These are phyloP conservation scores for Liriodendron chinense DNA, from an alignment of 164 flowering plant genomes.

Conservation along the genomic window DNA sequence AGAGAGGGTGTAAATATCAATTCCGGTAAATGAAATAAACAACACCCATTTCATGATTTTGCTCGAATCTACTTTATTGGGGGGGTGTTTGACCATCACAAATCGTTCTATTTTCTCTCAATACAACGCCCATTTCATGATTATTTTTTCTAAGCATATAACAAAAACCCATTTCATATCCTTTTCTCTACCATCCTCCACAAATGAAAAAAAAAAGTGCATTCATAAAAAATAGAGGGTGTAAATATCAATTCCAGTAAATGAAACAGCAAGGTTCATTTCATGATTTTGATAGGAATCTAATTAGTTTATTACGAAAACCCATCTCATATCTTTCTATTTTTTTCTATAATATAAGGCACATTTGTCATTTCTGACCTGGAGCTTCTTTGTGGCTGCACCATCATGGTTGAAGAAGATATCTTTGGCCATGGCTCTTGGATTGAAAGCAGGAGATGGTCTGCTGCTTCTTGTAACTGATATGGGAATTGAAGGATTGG, in stretches of 20 bases:
- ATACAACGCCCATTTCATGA: neutral
- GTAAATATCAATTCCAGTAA: neutral
- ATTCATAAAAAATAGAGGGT: neutral
- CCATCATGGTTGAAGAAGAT: slow-evolving; percentile 84
- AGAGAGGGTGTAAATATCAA: neutral
- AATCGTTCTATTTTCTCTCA: neutral
- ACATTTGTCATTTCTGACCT: slow-evolving; percentile 31
- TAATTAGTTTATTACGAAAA: neutral
- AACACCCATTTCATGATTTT: neutral
- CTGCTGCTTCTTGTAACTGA: slow-evolving; percentile 18
- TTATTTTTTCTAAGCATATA: neutral
- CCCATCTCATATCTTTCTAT: neutral
- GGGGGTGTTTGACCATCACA: neutral
- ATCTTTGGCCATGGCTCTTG: slow-evolving; percentile 66
- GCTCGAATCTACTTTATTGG: neutral
- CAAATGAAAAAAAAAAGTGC: neutral
- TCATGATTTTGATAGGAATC: neutral
- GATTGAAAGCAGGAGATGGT: slow-evolving; percentile 11
- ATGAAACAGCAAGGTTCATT: neutral
- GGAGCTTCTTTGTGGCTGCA: slow-evolving; percentile 68
- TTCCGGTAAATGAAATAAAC: neutral
- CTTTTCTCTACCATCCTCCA: neutral
- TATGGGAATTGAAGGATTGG: slow-evolving; percentile 18
- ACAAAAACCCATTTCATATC: neutral
- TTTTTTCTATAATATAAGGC: neutral